These are phyloP conservation scores for Schoenoplectus triqueter DNA, from an alignment of 202 grass and related monocot genomes.

Conservation along the genomic window DNA sequence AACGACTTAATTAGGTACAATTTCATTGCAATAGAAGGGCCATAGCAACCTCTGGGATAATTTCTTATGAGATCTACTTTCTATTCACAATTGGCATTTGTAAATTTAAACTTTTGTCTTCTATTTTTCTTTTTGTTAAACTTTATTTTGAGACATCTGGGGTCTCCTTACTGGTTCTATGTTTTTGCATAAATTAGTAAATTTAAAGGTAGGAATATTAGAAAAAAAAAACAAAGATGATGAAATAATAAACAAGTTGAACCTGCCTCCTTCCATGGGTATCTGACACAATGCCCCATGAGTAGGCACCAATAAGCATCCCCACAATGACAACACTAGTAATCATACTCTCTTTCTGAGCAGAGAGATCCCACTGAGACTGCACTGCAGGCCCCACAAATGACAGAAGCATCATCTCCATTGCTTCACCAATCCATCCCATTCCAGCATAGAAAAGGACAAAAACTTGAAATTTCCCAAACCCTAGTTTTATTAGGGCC, in stretches of 20 bases:
- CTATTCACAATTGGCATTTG: not conserved
- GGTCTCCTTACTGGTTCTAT: not conserved
- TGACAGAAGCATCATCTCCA: conserved; percentile 99
- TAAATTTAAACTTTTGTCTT: not conserved
- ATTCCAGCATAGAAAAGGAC: conserved; percentile 84
- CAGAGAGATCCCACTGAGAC: conserved; percentile 78
- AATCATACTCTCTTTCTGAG: conserved; percentile 90
- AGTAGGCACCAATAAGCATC: conserved; percentile 87
- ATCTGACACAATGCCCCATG: conserved; percentile 91
- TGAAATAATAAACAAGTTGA: conserved; percentile 32
- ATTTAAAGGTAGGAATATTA: not conserved
- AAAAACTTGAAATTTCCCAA: conserved; percentile 79
- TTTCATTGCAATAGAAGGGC: not conserved
- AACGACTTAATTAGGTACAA: not conserved
- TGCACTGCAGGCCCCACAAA: conserved; percentile 94
- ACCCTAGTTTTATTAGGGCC: conserved; percentile 65
- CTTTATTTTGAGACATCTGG: not conserved
- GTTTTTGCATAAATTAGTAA: not conserved
- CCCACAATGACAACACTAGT: conserved; percentile 94
- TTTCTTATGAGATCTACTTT: not conserved
- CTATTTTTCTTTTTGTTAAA: not conserved
- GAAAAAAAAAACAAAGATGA: not conserved
- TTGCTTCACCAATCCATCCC: conserved; percentile 82
- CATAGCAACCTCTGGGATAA: not conserved
- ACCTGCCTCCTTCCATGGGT: conserved; percentile 95